These are phyloP conservation scores for Capniomyces stellatus DNA, from an alignment of 371 early-diverging fungal species.

Conservation along the genomic window DNA sequence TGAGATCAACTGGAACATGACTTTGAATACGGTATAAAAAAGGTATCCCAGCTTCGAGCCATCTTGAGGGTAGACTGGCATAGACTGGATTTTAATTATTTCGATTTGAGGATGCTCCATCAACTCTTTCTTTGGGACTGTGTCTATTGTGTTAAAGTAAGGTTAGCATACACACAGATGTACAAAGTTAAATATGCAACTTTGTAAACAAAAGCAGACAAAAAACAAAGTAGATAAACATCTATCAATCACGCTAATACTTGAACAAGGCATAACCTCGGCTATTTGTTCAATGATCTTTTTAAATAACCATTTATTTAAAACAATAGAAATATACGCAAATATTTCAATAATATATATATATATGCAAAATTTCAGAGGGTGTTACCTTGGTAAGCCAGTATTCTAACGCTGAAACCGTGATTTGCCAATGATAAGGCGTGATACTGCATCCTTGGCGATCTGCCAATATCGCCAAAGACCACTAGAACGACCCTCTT, in stretches of 20 bases:
- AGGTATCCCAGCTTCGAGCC: constrained; percentile 6
- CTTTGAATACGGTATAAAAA: constrained; percentile 24
- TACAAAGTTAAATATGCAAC: too few species aligned
- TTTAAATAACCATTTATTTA: too few species aligned
- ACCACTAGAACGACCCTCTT: constrained; percentile 48
- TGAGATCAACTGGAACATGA: constrained; percentile 24
- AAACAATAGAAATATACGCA: neutral
- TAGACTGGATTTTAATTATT: neutral
- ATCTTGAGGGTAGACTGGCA: neutral
- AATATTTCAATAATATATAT: neutral
- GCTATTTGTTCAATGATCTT: too few species aligned
- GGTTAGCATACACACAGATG: constrained; percentile 18
- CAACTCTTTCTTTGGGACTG: neutral
- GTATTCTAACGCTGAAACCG: constrained; percentile 55
- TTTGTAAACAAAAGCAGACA: too few species aligned
- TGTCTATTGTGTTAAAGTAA: neutral
- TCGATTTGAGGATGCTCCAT: neutral
- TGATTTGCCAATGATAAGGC: constrained; percentile 57
- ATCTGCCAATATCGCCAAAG: constrained; percentile 78
- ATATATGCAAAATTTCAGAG: too few species aligned
- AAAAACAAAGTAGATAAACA: too few species aligned
- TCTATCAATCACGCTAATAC: too few species aligned
- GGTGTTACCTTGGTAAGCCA: constrained; percentile 53
- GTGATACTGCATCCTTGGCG: constrained; percentile 92
- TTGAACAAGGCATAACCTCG: too few species aligned